Evolutionary conservation across 176 grass and related monocot species (phyloP), one percentile per base, ranked within the genome.

Genomic region (Oryza australiensis): DNA sequence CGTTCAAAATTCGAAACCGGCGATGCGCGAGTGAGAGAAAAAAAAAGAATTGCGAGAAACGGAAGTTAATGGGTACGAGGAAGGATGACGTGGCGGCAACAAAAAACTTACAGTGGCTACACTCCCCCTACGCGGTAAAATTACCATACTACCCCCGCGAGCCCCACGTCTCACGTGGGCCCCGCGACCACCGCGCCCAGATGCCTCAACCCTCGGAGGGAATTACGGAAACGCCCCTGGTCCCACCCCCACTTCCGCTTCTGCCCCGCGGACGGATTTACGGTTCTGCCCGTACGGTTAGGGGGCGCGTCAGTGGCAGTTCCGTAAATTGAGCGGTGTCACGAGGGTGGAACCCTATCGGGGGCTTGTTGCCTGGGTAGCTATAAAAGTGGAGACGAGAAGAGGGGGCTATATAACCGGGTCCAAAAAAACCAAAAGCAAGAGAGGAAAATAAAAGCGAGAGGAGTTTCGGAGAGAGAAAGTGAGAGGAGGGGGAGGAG

Each of bases 41-140:
- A 23, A 24, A 41, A n/a, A 55, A n/a, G 2, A 1, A 55, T 22
- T 22, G 66, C 62, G 71, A 71, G 65, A 78, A 74, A 87, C 45
- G 70, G 40, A 28, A 77, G 78, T 87, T 82, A 87, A 78, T 66
- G 86, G 68, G 89, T 97, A 94, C 94, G 94, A 97, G 94, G 89
- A 90, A 94, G 90, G 68, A 88, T 92, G 94, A 97, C 87, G 89
- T 94, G 94, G 87, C 82, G 55, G 26, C 60, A 37, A 9, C 9
- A 43, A 66, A 24, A 45, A 62, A 60, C 55, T 80, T 45, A 66
- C 67, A 32, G 26, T 86, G 62, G 74, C 28, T 53, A 53, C 48
- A 53, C 16, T 2, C 12, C 5, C 57, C 23, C 35, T 0, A 7
- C 27, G 40, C 26, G 12, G 2, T 16, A 0, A 81, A 97, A 78